Evolutionary conservation across 805 yeast genomes (phyloP).

Genomic region (Candida endomychidarum): DNA sequence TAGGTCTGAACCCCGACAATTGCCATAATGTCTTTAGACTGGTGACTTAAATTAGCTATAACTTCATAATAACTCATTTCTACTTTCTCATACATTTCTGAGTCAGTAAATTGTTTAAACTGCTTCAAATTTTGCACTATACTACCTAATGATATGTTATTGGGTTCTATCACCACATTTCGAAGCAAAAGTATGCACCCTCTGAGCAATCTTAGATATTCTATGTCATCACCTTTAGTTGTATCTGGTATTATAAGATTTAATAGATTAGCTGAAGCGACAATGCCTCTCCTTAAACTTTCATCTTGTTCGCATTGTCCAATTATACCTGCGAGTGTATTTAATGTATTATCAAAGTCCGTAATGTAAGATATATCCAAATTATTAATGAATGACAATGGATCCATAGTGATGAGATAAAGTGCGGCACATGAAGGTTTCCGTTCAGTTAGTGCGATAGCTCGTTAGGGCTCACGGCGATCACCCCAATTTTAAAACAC

Average conservation of each 20-base stretch:
- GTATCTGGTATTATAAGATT: not conserved
- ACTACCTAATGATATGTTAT: conserved; percentile 10
- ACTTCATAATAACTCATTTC: conserved; percentile 21
- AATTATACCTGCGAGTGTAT: conserved; percentile 5
- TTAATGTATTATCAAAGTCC: conserved; percentile 9
- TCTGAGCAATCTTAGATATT: conserved; percentile 36
- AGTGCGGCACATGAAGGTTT: no score
- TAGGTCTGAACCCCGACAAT: conserved; percentile 25
- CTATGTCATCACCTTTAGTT: conserved; percentile 6
- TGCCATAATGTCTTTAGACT: conserved; percentile 25
- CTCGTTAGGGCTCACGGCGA: no score
- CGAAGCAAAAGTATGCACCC: conserved; percentile 51
- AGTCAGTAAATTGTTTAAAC: not conserved
- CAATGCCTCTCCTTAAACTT: not conserved
- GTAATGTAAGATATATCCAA: not conserved
- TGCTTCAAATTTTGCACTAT: conserved; percentile 6
- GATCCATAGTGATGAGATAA: conserved; percentile 1
- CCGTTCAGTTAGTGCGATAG: not conserved
- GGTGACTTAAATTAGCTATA: conserved; percentile 23
- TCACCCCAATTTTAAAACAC: no score
- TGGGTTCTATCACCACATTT: conserved; percentile 37
- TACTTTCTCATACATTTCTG: conserved; percentile 17
- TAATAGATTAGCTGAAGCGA: conserved; percentile 1
- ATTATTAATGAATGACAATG: not conserved
- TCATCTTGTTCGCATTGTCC: not conserved